Evolutionary conservation across 768 basidiomycete species (phyloP), one percentile per base, ranked within the genome.

Genomic region (Kwoniella botswanensis): DNA sequence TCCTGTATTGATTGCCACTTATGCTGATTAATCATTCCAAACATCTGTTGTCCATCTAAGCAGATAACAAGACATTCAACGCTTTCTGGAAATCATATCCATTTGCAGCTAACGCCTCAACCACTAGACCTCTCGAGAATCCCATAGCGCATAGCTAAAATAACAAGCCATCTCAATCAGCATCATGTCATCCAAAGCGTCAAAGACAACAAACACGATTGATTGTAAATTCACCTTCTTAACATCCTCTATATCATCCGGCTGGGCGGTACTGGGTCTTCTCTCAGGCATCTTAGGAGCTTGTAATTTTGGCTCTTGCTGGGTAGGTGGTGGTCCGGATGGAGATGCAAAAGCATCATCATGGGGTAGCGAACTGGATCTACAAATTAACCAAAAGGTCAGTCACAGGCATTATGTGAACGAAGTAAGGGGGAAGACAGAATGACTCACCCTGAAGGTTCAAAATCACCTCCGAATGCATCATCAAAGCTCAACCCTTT

Each of bases 81-180:
- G 93, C 91, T 78, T 86, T 88, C 76, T 86, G 90, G 46, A 96
- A 88, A 81, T 94, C 91, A 78, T 96, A 97, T 66, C 89, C 90
- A 79, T 91, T 86, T 68, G 88, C 89, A 83, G 96, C 95, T 6
- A 98, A 86, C 13, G 95, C 93, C 13, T 87, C 87, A 7, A 98
- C 88, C 0, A 93, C 92, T 80, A 94, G 90, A 17, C 86, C 83
- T 53, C 95, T 88, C 71, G 88, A 90, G 86, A 98, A 98, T 26
- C 96, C 96, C 94, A 98, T 97, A 21, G 87, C 88, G 58, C 89
- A 89, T 52, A 98, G 85, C 79, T 91, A 90, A 78, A 90, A 58
- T 13, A 7, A 54, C 1, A 90, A 85, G 71, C 90, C 89, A 13
- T 72, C 90, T 89, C 12, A 92, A 29, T 35, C 72, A 91, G 91